Base-by-base conservation (phyloP, 805 yeast genomes). In the Candida ipomoeae region DNA sequence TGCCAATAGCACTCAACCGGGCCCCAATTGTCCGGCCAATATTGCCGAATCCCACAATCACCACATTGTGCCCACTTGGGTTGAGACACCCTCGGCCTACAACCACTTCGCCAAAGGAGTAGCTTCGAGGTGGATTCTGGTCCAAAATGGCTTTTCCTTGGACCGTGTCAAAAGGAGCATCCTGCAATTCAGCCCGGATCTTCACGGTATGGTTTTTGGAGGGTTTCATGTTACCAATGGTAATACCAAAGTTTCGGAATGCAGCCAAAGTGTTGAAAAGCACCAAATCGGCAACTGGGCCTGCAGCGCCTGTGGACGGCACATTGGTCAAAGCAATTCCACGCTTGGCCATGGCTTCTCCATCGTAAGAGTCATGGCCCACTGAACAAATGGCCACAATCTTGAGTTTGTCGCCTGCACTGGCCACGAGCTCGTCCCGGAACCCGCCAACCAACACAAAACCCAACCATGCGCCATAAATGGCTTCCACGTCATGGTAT, bases 201-300 rank as follows among this genome's bases (percentile, higher is more conserved):
- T 64, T 55, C n/a, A 73, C 65, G 1, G 87, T 78, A 57, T 78
- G 67, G 58, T 72, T 69, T 39, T 53, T 45, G 8, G 66, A 60
- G 41, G 54, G 54, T 8, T 74, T 68, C 37, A 82, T 65, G 11
- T 67, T 61, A 2, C 62, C 60, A 51, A 78, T 80, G 62, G 80
- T 79, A 42, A 74, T 64, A 1, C 74, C 64, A 51, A 81, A 80
- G 63, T 76, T 75, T 55, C 94, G 74, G 69, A 84, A 84, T 20
- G 82, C 76, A 36, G 81, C 75, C 50, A 87, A 62, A 0, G 86
- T 69, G 55, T 83, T 73, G 59, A 70, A 77, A 41, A 85, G 67
- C 3, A 84, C 92, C 51, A 83, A 68, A 55, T 87, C 95, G 3
- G 91, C 87, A 26, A 87, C 95, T 14, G 86, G 84, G 38, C 74